These are phyloP conservation scores for Panicum miliaceum DNA, from an alignment of 176 grass and related monocot species.

Conservation along the genomic window DNA sequence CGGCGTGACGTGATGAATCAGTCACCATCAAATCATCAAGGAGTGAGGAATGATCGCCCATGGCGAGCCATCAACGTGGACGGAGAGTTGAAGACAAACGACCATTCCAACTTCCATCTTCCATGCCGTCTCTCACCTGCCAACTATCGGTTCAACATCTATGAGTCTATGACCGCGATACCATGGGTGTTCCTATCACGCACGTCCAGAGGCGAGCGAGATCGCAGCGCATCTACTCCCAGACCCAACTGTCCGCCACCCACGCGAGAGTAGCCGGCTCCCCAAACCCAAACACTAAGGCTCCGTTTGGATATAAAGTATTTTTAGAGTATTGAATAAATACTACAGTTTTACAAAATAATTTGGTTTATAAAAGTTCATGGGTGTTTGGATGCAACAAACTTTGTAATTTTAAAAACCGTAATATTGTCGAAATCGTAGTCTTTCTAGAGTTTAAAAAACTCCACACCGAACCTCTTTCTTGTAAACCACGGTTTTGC, in stretches of 20 bases:
- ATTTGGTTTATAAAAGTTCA: too few relatives aligned
- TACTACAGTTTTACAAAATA: too few relatives aligned
- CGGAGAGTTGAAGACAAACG: background rate
- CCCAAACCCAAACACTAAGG: background rate
- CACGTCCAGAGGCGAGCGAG: background rate
- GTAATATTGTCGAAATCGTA: too few relatives aligned
- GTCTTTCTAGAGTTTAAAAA: too few relatives aligned
- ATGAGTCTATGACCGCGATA: background rate
- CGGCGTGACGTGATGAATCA: background rate
- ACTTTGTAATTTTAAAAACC: too few relatives aligned
- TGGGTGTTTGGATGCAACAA: too few relatives aligned
- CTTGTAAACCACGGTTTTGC: too few relatives aligned
- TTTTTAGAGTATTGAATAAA: too few relatives aligned
- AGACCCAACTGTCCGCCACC: constrained; percentile 33
- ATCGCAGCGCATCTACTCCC: constrained; percentile 24
- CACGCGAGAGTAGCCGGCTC: constrained; percentile 3
- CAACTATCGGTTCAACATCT: constrained; percentile 1
- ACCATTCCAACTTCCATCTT: background rate
- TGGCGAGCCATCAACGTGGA: background rate
- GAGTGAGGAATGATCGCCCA: background rate
- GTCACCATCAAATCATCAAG: background rate
- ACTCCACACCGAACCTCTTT: too few relatives aligned
- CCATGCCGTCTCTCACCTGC: background rate
- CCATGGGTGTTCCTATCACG: background rate
- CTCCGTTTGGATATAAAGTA: too few relatives aligned